phyloP scores from a whole-genome alignment of 2,329 filamentous ascomycete genomes.

The Fusarium piperis region DNA sequence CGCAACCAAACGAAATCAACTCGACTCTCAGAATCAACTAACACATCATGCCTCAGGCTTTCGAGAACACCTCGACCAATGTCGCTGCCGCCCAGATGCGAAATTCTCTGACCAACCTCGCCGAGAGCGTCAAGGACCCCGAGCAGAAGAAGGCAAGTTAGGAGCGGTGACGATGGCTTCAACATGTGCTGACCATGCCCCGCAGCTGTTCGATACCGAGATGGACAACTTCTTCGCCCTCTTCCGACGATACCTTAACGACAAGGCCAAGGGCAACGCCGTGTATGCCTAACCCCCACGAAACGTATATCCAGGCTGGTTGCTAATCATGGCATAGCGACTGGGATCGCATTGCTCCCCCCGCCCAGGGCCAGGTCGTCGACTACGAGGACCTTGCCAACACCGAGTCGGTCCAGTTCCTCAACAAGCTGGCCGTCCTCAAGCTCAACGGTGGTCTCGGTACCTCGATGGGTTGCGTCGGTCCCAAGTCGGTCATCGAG shows the following conservation, averaged over 20 bases:
- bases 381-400: slow-evolving; percentile 92
- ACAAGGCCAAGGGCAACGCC: slow-evolving; percentile 97
- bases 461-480: slow-evolving; percentile 99
- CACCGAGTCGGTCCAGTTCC: slow-evolving; percentile 89
- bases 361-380: slow-evolving; percentile 92
- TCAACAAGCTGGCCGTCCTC: slow-evolving; percentile 96
- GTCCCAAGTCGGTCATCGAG: slow-evolving; percentile 99
- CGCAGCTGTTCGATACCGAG: slow-evolving; percentile 92
- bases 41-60: slow-evolving; percentile 71
- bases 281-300: slow-evolving; percentile 64
- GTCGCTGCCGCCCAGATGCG: slow-evolving; percentile 99
- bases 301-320: not conserved
- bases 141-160: slow-evolving; percentile 80
- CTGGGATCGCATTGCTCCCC: slow-evolving; percentile 96
- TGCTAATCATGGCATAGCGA: slow-evolving; percentile 65
- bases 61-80: slow-evolving; percentile 98
- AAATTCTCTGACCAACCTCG: slow-evolving; percentile 92
- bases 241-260: slow-evolving; percentile 97
- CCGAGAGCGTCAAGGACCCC: slow-evolving; percentile 87
- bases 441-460: slow-evolving; percentile 99
- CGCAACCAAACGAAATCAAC: not conserved
- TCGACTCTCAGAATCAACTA: slow-evolving; percentile 32
- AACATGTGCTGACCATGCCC: slow-evolving; percentile 6
- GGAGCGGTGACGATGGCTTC: not conserved
- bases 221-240: slow-evolving; percentile 99